Percentiles rank a stretch among this genome's conserved stretches.
phyloP scores from a whole-genome alignment of 371 early-diverging fungal genomes.

The Apophysomyces variabilis region DNA sequence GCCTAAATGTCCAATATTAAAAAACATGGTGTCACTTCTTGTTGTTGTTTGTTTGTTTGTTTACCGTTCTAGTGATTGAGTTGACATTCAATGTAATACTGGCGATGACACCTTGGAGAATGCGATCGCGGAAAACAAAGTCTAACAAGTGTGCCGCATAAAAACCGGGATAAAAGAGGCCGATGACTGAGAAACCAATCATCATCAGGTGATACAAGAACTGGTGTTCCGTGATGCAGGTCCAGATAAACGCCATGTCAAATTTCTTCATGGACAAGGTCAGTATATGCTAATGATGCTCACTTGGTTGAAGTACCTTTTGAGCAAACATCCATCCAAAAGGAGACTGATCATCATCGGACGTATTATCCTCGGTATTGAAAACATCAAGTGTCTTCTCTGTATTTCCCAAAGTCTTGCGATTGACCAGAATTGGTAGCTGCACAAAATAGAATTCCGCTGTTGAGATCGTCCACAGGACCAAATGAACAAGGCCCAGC shows the following conservation, averaged over 20 bases:
- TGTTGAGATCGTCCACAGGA: slow-evolving; percentile 46
- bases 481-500: slow-evolving; percentile 39
- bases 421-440: slow-evolving; percentile 54
- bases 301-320: neutral
- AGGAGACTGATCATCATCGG: slow-evolving; percentile 4
- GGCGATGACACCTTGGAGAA: slow-evolving; percentile 63
- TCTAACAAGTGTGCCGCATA: slow-evolving; percentile 60
- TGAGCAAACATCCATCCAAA: slow-evolving; percentile 10
- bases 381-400: slow-evolving; percentile 4
- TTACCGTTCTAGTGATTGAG: slow-evolving; percentile 56
- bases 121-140: slow-evolving; percentile 61
- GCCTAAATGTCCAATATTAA: slow-evolving; percentile 19
- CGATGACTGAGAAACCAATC: slow-evolving; percentile 45
- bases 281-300: neutral
- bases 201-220: slow-evolving; percentile 49
- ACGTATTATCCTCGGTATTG: neutral
- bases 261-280: neutral
- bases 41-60: neutral
- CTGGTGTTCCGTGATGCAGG: slow-evolving; percentile 32
- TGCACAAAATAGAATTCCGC: slow-evolving; percentile 59
- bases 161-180: slow-evolving; percentile 44
- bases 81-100: slow-evolving; percentile 59
- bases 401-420: slow-evolving; percentile 21
- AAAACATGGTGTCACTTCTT: neutral
- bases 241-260: slow-evolving; percentile 23